Conservation (phyloP, 2,329 filamentous ascomycete species). For the Waltergamsia citrina region DNA sequence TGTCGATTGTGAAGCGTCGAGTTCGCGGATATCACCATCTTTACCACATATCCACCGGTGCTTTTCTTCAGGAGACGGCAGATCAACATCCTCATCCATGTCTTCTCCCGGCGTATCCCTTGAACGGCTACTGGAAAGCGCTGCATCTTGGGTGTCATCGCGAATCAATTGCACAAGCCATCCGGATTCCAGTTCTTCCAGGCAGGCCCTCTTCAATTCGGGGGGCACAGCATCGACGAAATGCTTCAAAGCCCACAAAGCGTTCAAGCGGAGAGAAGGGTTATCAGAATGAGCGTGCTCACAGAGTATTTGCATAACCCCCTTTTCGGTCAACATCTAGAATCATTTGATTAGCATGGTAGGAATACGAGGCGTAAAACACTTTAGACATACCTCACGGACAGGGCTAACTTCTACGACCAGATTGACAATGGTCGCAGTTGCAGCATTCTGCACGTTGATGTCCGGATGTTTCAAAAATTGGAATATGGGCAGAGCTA, state of each 20-base stretch:
- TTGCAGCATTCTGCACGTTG: constrained; percentile 79
- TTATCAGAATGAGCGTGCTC: constrained; percentile 76
- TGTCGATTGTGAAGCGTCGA: constrained; percentile 25
- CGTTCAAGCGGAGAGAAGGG: constrained; percentile 71
- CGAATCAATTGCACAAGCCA: constrained; percentile 77
- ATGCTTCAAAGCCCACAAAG: constrained; percentile 91
- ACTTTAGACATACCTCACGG: constrained; percentile 62
- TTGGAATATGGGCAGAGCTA: constrained; percentile 66
- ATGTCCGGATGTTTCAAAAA: constrained; percentile 67
- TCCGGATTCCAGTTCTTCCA: constrained; percentile 66
- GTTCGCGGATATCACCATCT: constrained; percentile 18
- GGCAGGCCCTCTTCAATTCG: constrained; percentile 64
- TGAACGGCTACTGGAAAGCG: constrained; percentile 23
- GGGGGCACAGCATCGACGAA: constrained; percentile 65
- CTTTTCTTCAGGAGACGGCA: constrained; percentile 37
- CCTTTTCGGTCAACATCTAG: constrained; percentile 52
- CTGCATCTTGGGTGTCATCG: constrained; percentile 47
- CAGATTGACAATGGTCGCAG: constrained; percentile 75
- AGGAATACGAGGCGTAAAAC: constrained; percentile 18
- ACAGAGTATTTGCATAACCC: constrained; percentile 69
- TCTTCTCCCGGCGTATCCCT: constrained; percentile 22
- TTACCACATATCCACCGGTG: constrained; percentile 23
- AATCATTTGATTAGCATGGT: neutral
- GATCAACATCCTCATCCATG: constrained; percentile 50
- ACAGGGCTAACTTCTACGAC: constrained; percentile 86